Percentiles rank a stretch among this genome's conserved stretches.
Conservation (phyloP, 2,329 filamentous ascomycete species). For the Phaeosphaeriaceae sp. region DNA sequence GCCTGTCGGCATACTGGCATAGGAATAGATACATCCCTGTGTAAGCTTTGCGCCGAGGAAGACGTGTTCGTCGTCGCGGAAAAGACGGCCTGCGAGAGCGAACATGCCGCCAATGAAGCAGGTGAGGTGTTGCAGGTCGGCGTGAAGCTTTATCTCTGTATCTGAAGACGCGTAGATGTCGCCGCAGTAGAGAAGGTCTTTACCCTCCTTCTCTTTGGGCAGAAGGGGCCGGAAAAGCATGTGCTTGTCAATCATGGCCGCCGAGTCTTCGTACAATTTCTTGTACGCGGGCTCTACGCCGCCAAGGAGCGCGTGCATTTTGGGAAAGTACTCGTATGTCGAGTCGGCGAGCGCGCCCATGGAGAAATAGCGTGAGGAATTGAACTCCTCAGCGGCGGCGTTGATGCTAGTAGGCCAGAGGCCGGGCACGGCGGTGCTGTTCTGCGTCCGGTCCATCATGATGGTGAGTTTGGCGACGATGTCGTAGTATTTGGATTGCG, state of each 20-base stretch:
- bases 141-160: constrained; percentile 36
- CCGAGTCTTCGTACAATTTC: constrained; percentile 63
- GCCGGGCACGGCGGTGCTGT: constrained; percentile 42
- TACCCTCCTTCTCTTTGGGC: constrained; percentile 30
- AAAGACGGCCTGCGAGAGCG: constrained; percentile 64
- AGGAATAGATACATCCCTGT: constrained; percentile 68
- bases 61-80: constrained; percentile 60
- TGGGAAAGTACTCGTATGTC: constrained; percentile 48
- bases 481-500: constrained; percentile 47
- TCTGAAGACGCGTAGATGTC: constrained; percentile 39
- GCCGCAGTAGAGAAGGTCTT: constrained; percentile 41
- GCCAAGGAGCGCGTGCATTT: constrained; percentile 43
- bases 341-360: constrained; percentile 48
- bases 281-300: constrained; percentile 56
- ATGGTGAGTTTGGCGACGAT: constrained; percentile 42
- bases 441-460: constrained; percentile 40
- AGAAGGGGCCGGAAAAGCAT: constrained; percentile 57
- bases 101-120: constrained; percentile 71
- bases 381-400: constrained; percentile 36
- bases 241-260: constrained; percentile 53
- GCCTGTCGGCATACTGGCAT: constrained; percentile 61
- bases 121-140: constrained; percentile 64
- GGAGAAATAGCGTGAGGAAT: constrained; percentile 38
- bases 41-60: constrained; percentile 65
- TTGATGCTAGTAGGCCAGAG: constrained; percentile 51